phyloP scores from a whole-genome alignment of 1,284 basidiomycete genomes.

The Vanrija humicola region DNA sequence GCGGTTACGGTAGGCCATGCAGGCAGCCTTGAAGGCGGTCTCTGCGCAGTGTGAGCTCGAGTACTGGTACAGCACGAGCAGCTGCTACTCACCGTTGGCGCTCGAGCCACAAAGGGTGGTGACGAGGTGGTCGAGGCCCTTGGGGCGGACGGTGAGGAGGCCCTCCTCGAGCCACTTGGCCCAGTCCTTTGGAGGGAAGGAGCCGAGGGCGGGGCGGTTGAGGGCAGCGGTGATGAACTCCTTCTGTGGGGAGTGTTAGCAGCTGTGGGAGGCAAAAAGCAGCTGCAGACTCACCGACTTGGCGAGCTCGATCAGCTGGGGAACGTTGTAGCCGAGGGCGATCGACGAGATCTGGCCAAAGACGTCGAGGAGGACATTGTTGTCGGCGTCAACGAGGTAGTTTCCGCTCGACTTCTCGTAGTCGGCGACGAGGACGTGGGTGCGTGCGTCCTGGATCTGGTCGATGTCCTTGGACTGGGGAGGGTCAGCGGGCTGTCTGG shows the following conservation, averaged over 20 bases:
- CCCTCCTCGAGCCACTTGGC: conserved; percentile 51
- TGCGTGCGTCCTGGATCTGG: conserved; percentile 24
- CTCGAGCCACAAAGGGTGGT: conserved; percentile 48
- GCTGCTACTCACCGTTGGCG: conserved; percentile 25
- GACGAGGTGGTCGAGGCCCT: conserved; percentile 52
- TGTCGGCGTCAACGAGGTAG: conserved; percentile 56
- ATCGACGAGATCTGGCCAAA: conserved; percentile 55
- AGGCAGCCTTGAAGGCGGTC: conserved; percentile 57
- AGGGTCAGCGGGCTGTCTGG: conserved; percentile 1
- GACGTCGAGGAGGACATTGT: conserved; percentile 55
- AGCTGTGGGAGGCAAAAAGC: neutral
- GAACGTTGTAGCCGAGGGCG: conserved; percentile 53
- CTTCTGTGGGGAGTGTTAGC: conserved; percentile 2
- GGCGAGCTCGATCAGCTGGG: conserved; percentile 49
- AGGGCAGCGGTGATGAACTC: conserved; percentile 28
- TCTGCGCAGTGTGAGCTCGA: conserved; percentile 23
- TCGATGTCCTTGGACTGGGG: conserved; percentile 21
- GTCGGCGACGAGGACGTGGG: conserved; percentile 21
- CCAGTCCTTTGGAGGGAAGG: conserved; percentile 55
- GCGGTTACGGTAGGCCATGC: conserved; percentile 47
- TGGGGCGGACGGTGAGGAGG: conserved; percentile 53
- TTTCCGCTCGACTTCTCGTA: conserved; percentile 40
- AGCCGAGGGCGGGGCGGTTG: conserved; percentile 55
- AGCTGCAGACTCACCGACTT: conserved; percentile 28
- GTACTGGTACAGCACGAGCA: neutral